Evolutionary conservation across 2,329 filamentous ascomycete species (phyloP).

Genomic region (Emergomyces pasteurianus): DNA sequence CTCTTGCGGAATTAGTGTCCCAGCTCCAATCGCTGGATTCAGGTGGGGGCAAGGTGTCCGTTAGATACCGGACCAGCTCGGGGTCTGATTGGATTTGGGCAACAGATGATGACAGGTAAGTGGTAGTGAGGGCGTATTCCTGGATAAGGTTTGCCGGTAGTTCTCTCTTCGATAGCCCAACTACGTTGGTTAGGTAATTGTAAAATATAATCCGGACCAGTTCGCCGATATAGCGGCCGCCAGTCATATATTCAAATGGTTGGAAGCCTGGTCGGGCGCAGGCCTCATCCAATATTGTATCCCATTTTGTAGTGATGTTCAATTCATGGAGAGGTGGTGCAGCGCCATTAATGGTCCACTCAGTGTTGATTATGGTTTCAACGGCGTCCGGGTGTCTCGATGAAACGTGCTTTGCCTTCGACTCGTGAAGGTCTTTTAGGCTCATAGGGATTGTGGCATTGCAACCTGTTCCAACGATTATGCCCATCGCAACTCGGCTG

Average conservation of each 20-base stretch:
- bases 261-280: slow-evolving; percentile 66
- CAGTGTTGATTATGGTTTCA: slow-evolving; percentile 69
- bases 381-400: slow-evolving; percentile 39
- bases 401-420: slow-evolving; percentile 45
- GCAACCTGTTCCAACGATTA: slow-evolving; percentile 71
- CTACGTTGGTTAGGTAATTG: slow-evolving; percentile 46
- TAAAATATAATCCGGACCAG: slow-evolving; percentile 58
- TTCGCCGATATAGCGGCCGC: slow-evolving; percentile 66
- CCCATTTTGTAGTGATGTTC: slow-evolving; percentile 57
- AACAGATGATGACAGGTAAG: slow-evolving; percentile 59
- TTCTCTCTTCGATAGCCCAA: slow-evolving; percentile 24
- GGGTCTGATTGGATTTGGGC: slow-evolving; percentile 41
- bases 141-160: slow-evolving; percentile 46
- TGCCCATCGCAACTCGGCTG: slow-evolving; percentile 61
- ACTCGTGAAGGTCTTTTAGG: slow-evolving; percentile 48
- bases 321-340: slow-evolving; percentile 51
- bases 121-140: slow-evolving; percentile 56
- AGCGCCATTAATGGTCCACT: slow-evolving; percentile 71
- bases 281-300: slow-evolving; percentile 51
- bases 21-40: slow-evolving; percentile 45
- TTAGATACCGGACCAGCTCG: slow-evolving; percentile 35
- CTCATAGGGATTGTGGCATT: slow-evolving; percentile 69
- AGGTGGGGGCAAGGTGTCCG: slow-evolving; percentile 43
- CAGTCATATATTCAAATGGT: slow-evolving; percentile 74
- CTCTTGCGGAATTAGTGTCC: slow-evolving; percentile 47